These are phyloP conservation scores for Inonotus obliquus DNA, from an alignment of 1,284 basidiomycete species.

Conservation along the genomic window DNA sequence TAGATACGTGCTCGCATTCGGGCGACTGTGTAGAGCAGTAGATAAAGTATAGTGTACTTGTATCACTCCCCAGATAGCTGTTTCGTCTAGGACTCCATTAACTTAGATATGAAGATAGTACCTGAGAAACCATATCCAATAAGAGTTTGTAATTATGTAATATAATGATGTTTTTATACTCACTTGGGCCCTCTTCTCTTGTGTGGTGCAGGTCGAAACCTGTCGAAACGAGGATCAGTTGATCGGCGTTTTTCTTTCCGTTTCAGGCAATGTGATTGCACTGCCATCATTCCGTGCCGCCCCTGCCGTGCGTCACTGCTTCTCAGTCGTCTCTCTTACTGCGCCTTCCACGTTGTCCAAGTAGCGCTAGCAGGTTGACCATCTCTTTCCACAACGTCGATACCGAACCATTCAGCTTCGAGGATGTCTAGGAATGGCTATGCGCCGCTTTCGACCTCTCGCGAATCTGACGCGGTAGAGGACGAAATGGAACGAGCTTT, in stretches of 20 bases:
- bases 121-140: neutral
- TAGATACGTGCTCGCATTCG: neutral
- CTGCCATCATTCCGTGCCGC: neutral
- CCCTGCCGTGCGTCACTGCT: neutral
- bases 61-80: neutral
- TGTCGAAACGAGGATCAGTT: neutral
- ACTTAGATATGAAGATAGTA: too few relatives aligned
- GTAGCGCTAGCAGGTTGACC: neutral
- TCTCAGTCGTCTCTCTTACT: neutral
- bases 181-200: too few relatives aligned
- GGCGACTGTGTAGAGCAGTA: neutral
- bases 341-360: neutral
- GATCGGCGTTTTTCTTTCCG: neutral
- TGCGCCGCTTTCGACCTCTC: neutral
- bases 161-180: neutral
- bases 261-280: neutral
- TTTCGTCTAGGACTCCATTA: too few relatives aligned
- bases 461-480: neutral
- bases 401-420: neutral
- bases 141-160: too few relatives aligned
- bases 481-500: slow-evolving; percentile 64
- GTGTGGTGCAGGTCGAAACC: too few relatives aligned
- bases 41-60: neutral
- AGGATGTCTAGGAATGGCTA: slow-evolving; percentile 1
- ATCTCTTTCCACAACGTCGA: neutral